These are phyloP conservation scores for Piper betle DNA, from an alignment of 164 flowering plant species.

Conservation along the genomic window DNA sequence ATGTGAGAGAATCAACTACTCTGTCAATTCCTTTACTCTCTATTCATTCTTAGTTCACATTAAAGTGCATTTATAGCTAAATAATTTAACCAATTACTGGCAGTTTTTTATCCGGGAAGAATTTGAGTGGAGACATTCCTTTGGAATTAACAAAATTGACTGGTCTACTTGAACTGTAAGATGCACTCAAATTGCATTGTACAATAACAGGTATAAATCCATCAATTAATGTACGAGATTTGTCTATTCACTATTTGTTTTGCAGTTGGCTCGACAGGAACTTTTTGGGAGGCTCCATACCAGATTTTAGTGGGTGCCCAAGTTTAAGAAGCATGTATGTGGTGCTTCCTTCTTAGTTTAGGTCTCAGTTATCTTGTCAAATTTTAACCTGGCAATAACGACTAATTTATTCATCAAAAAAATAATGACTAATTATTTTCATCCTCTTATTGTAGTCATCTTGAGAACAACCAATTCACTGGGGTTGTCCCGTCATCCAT, in stretches of 20 bases:
- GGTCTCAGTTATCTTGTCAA: not conserved
- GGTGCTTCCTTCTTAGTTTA: not conserved
- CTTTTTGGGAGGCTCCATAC: constrained; percentile 66
- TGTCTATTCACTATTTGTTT: constrained; percentile 1
- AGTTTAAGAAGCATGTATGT: constrained; percentile 60
- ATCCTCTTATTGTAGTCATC: constrained; percentile 43
- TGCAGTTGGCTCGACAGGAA: constrained; percentile 92
- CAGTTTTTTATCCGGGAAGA: constrained; percentile 64
- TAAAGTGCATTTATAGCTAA: no score
- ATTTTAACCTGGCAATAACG: not conserved
- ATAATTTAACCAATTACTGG: not conserved
- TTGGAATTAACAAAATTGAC: constrained; percentile 49
- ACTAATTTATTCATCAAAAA: constrained; percentile 1
- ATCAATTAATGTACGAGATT: not conserved
- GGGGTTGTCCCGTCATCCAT: constrained; percentile 79
- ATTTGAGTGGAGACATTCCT: constrained; percentile 81
- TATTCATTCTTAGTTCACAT: no score
- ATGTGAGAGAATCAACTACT: constrained; percentile 30
- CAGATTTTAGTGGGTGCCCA: constrained; percentile 71
- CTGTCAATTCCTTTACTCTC: no score
- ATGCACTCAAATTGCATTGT: not conserved
- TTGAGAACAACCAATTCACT: constrained; percentile 77
- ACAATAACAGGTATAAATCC: not conserved
- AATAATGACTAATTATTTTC: constrained; percentile 3
- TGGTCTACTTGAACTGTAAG: constrained; percentile 82